Base-by-base conservation (phyloP, 805 yeast species). In the Yarrowia bubula region DNA sequence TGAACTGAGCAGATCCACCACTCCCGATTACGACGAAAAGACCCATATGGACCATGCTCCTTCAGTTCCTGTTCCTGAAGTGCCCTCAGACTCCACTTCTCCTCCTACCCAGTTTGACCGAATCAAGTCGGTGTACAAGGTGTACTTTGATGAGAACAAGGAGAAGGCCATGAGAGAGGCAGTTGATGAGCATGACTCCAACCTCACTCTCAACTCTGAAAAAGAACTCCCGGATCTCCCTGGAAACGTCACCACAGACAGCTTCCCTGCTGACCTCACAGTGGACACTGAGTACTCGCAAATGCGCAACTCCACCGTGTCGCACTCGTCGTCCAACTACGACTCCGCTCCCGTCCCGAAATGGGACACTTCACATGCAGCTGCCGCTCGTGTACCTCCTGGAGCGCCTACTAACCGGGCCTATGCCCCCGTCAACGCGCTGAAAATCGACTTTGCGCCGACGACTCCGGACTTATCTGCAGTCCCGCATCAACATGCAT, bases 71-170 rank as follows among this genome's bases (percentile, higher is more conserved):
- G 38, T 55, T 15, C 61, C 47, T 2, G 15, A 28, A 3, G 31
- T 51, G 14, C 47, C 61, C 31, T n/a, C 44, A 22, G 61, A 17
- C 7, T 31, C 32, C 31, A 35, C 55, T 6, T 55, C 61, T 5
- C 61, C 61, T 1, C 61, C 61, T 8, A 70, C 69, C 53, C 69
- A 68, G 48, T 71, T 70, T 60, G 73, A 71, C 35, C 67, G 73
- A 10, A 69, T 71, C 57, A 67, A 65, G 47, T 70, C 72, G 15
- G 66, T 71, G 46, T 71, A 71, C 66, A 66, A 70, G 35, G 74
- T 71, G 57, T 71, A 71, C 63, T 51, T 48, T 63, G 64, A 48
- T n/a, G 66, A 47, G 9, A 50, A 51, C 31, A 42, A 46, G 15
- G 65, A 28, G 10, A 33, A 33, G 57, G 64, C 33, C 9, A 43